phyloP scores from a whole-genome alignment of 2,329 filamentous ascomycete species.

The Neopestalotiopsis sp. region DNA sequence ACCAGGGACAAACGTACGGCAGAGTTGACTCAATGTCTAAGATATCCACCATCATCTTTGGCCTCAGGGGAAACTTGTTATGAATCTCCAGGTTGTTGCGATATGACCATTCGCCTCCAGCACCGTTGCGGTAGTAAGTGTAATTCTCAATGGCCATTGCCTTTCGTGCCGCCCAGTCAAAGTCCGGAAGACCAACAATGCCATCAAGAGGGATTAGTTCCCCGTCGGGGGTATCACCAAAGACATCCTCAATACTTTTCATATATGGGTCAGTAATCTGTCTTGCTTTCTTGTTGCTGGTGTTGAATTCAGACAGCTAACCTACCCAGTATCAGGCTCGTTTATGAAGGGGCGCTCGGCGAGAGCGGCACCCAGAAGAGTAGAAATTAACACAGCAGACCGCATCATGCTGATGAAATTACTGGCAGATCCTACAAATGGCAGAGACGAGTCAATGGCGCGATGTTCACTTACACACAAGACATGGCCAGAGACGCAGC shows the following conservation, averaged over 20 bases:
- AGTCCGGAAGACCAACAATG: constrained; percentile 58
- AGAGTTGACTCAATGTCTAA: constrained; percentile 46
- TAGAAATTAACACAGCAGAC: neutral
- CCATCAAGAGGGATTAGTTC: constrained; percentile 46
- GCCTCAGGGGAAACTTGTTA: constrained; percentile 51
- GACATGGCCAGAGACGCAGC: neutral
- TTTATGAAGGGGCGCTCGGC: constrained; percentile 50
- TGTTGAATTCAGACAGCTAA: neutral
- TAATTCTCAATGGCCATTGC: constrained; percentile 52
- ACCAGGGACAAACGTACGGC: constrained; percentile 26
- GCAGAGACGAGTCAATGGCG: neutral
- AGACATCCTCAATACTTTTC: constrained; percentile 40
- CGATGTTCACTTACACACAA: neutral
- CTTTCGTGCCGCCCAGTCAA: constrained; percentile 56
- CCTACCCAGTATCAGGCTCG: constrained; percentile 47
- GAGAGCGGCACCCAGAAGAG: constrained; percentile 28
- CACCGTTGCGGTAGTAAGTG: constrained; percentile 62
- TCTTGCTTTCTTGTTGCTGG: neutral
- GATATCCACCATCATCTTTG: constrained; percentile 56
- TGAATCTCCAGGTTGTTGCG: constrained; percentile 62
- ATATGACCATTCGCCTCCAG: constrained; percentile 60
- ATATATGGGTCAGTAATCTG: neutral
- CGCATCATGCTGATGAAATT: neutral
- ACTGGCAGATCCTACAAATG: neutral
- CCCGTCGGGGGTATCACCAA: constrained; percentile 35